phyloP scores from a whole-genome alignment of 2,329 filamentous ascomycete genomes.

The Shiraia sp. region DNA sequence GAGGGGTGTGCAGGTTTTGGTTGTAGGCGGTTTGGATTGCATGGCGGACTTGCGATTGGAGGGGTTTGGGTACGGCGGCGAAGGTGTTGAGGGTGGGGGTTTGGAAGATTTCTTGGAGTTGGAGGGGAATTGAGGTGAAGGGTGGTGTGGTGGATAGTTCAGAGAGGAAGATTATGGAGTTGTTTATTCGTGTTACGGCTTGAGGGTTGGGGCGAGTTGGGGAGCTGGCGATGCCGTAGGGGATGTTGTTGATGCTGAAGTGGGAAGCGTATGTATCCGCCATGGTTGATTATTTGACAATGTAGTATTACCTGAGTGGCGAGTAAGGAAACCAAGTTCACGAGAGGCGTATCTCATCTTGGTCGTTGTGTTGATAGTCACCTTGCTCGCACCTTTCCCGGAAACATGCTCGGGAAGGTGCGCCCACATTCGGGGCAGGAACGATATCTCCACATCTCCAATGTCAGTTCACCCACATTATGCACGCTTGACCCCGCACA shows the following conservation, averaged over 20 bases:
- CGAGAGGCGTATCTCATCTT: no score
- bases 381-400: no score
- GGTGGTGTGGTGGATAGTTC: constrained; percentile 40
- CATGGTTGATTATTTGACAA: constrained; percentile 12
- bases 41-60: constrained; percentile 47
- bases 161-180: constrained; percentile 58
- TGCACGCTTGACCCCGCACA: no score
- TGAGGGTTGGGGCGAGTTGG: constrained; percentile 37
- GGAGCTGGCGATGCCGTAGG: constrained; percentile 37
- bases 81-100: constrained; percentile 54
- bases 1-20: constrained; percentile 14
- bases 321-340: no score
- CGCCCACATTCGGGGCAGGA: no score
- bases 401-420: no score
- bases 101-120: no score
- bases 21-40: constrained; percentile 45
- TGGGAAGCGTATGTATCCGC: constrained; percentile 28
- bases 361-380: no score
- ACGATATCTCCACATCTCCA: no score
- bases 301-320: no score
- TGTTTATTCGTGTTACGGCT: constrained; percentile 56
- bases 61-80: constrained; percentile 49
- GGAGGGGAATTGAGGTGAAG: constrained; percentile 26
- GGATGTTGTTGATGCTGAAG: constrained; percentile 37
- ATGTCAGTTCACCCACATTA: no score